Evolutionary conservation across 2,329 filamentous ascomycete species (phyloP).

Genomic region (Phaeophleospora eucalypticola): DNA sequence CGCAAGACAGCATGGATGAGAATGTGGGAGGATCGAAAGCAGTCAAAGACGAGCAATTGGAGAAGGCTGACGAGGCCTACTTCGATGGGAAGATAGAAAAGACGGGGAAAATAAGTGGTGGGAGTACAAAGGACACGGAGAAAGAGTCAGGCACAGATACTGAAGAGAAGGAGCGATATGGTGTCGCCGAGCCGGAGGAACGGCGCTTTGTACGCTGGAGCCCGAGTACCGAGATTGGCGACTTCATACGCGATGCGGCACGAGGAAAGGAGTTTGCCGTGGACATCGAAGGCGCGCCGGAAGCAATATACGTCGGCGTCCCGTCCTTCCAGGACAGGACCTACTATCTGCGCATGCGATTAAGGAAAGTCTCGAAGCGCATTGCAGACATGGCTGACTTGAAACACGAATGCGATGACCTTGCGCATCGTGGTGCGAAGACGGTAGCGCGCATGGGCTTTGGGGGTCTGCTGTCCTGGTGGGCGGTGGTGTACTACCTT

Average conservation of each 20-base stretch:
- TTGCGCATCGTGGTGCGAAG: constrained; percentile 75
- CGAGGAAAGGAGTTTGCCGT: constrained; percentile 80
- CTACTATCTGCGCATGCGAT: constrained; percentile 73
- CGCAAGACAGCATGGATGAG: constrained; percentile 67
- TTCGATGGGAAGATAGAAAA: constrained; percentile 48
- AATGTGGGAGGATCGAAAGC: constrained; percentile 32
- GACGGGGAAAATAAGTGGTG: constrained; percentile 40
- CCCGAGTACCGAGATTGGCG: constrained; percentile 81
- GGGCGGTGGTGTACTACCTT: constrained; percentile 70
- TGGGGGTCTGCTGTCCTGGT: constrained; percentile 68
- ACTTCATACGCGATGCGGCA: constrained; percentile 88
- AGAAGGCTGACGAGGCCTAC: constrained; percentile 47
- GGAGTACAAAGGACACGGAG: constrained; percentile 25
- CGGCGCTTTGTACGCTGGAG: constrained; percentile 81
- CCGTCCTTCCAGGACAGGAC: constrained; percentile 89
- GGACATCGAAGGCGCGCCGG: constrained; percentile 66
- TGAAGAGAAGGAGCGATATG: constrained; percentile 6
- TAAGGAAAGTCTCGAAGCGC: constrained; percentile 66
- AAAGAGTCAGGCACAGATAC: constrained; percentile 41
- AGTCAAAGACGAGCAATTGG: constrained; percentile 31
- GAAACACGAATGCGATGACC: constrained; percentile 74
- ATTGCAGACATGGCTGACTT: constrained; percentile 67
- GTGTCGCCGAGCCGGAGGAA: constrained; percentile 40
- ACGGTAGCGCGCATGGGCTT: constrained; percentile 77
- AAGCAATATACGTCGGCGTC: constrained; percentile 72